Conservation (phyloP, 805 yeast genomes). For the Starmerella vitae region DNA sequence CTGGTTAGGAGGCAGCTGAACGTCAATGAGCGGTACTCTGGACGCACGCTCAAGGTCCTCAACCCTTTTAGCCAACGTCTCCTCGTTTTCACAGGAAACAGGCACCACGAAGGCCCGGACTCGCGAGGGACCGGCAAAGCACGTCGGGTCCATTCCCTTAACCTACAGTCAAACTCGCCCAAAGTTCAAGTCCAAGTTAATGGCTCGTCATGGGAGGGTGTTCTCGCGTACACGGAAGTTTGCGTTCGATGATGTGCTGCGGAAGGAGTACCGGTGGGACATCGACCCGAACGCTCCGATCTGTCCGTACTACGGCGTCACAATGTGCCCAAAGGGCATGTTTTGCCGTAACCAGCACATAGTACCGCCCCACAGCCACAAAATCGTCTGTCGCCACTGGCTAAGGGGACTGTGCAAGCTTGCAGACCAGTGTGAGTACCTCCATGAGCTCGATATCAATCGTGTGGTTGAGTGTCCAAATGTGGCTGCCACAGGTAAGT, state of each 20-base stretch:
- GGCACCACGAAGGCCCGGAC: slow-evolving; percentile 61
- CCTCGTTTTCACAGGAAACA: slow-evolving; percentile 35
- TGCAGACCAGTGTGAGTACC: slow-evolving; percentile 88
- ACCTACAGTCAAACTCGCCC: too few relatives aligned
- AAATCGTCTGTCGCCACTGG: slow-evolving; percentile 97
- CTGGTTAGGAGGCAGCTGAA: slow-evolving; percentile 29
- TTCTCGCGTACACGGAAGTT: slow-evolving; percentile 30
- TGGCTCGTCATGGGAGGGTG: slow-evolving; percentile 10
- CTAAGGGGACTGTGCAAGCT: slow-evolving; percentile 91
- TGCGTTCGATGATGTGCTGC: slow-evolving; percentile 71
- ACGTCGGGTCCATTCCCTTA: slow-evolving; percentile 22
- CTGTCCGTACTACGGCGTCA: slow-evolving; percentile 58
- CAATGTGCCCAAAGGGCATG: slow-evolving; percentile 75
- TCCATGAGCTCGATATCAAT: slow-evolving; percentile 85
- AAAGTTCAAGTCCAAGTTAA: too few relatives aligned
- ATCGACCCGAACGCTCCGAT: slow-evolving; percentile 81
- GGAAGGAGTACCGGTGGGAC: slow-evolving; percentile 68
- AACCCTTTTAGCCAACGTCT: slow-evolving; percentile 34
- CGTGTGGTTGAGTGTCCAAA: slow-evolving; percentile 96
- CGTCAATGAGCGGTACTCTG: slow-evolving; percentile 63
- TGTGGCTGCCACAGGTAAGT: slow-evolving; percentile 52
- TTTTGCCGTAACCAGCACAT: slow-evolving; percentile 80
- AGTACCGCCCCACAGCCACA: slow-evolving; percentile 47
- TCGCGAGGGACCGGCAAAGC: slow-evolving; percentile 49
- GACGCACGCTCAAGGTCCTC: slow-evolving; percentile 35